Evolutionary conservation across 1,284 basidiomycete species (phyloP), one percentile per base, ranked within the genome.

Genomic region (Trichosporon sp.): DNA sequence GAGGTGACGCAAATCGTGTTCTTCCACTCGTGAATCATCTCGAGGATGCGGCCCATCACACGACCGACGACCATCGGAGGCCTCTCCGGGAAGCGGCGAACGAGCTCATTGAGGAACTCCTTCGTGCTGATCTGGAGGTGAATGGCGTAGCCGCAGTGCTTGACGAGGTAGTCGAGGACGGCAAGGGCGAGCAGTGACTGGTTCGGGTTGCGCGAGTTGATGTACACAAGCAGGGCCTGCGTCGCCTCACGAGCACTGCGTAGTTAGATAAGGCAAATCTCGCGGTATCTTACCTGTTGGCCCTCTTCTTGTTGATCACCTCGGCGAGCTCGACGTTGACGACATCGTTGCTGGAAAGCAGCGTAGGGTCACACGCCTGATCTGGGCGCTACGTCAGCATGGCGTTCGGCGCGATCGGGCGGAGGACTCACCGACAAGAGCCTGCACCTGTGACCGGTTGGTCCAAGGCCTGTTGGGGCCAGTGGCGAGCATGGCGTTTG

Each of bases 81-180:
- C 56, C 96, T 90, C 84, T 99, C 97, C 8, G 97, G 97, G 83
- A 99, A 99, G 72, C 96, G 89, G 63, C 96, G 91, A 32, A 99
- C 97, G 79, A 99, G 91, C 84, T 98, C 96, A 84, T 99, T 99
- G 21, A 99, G 87, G 80, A 99, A 99, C 81, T 98, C 97, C 82
- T 99, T 99, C 31, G 97, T 99, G n/a, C 92, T 88, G 77, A 99
- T 92, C 84, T 99, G 96, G 31, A 99, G 90, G 80, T 99, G 96
- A 73, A 99, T 92, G 0, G 96, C 91, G 84, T 99, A 99, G 78
- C 96, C 96, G 81, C 96, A 98, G 66, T 93, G 91, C 81, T 96
- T 93, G 68, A 98, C 92, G 66, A 99, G 90, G 12, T 94, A 95
- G 82, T 98, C 94, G 74, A 99, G 90, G 2, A 98, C 84, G 76